Base-by-base conservation (phyloP, 164 flowering plant species). In the Litsea cubeba region DNA sequence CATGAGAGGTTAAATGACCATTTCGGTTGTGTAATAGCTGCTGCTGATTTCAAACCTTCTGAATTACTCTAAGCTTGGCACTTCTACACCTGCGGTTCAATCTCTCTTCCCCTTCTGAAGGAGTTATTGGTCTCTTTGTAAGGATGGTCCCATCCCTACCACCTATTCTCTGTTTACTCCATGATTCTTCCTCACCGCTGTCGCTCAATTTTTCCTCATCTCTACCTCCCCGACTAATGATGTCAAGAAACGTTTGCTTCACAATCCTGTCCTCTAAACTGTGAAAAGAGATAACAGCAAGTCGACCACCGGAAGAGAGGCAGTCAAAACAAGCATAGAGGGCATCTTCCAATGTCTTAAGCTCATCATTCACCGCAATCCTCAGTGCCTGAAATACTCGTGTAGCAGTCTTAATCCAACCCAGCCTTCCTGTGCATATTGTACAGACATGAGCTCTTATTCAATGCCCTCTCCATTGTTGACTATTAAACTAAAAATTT, bases 181-280 rank as follows among this genome's bases (percentile, higher is more conserved):
- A 96, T 49, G 78, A 69, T 82, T 89, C 93, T 57, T 85, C 80
- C 24, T 50, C 57, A 63, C 30, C 72, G 25, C 28, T 50, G 5
- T n/a, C 51, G 50, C 72, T 30, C 1, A 5, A 54, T 54, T 14
- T 18, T 49, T 24, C 71, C 17, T 51, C 72, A 25, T 20, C 63
- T 50, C 11, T 14, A 20, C 14, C 80, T 58, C n/a, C 77, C 26
- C n/a, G 69, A 62, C 76, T 75, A 23, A 91, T 79, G 64, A 94
- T 85, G 74, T 89, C 79, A 3, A 94, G 95, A 83, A 96, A 96
- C 7, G 98, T 85, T 76, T 91, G 90, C 77, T 94, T 96, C 76
- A 94, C 99, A 26, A 96, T 91, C 79, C 99, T 90, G 86, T 96
- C 99, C 82, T 96, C 99, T 83, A 96, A 82, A 80, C 99, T 96